These are phyloP conservation scores for Vitis rotundifolia DNA, from an alignment of 164 flowering plant genomes.

Conservation along the genomic window DNA sequence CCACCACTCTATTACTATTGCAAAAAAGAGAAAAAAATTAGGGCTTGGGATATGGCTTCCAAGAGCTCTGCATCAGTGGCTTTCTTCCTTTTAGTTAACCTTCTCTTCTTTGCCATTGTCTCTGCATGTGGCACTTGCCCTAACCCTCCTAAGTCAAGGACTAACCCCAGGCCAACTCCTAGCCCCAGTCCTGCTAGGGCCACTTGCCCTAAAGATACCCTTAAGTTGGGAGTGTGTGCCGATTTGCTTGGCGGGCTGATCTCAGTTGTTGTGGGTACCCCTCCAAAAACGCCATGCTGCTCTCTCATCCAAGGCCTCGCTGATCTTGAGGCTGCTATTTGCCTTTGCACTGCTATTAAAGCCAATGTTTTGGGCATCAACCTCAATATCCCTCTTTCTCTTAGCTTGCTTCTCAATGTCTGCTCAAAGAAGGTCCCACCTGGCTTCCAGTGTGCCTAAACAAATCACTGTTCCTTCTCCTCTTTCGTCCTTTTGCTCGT, in stretches of 20 bases:
- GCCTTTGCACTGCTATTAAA: conserved; percentile 72
- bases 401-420: conserved; percentile 61
- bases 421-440: conserved; percentile 49
- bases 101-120: conserved; percentile 44
- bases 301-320: conserved; percentile 56
- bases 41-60: conserved; percentile 40
- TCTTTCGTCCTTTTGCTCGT: neutral
- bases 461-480: neutral
- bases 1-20: too few relatives aligned
- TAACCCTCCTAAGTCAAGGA: conserved; percentile 20
- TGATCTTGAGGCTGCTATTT: conserved; percentile 66
- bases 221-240: conserved; percentile 59
- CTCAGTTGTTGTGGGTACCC: conserved; percentile 39
- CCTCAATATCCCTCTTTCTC: conserved; percentile 53
- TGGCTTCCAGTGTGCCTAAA: conserved; percentile 59
- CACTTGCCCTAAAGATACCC: conserved; percentile 50
- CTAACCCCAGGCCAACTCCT: conserved; percentile 23
- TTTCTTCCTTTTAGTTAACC: conserved; percentile 46
- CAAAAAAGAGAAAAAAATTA: neutral
- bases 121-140: conserved; percentile 44
- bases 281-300: conserved; percentile 59
- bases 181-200: conserved; percentile 12
- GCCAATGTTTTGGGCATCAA: conserved; percentile 60
- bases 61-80: conserved; percentile 41
- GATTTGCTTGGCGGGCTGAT: conserved; percentile 40